Evolutionary conservation across 495 filamentous ascomycete genomes (phyloP).

Genomic region (Hyaloscypha finlandica): DNA sequence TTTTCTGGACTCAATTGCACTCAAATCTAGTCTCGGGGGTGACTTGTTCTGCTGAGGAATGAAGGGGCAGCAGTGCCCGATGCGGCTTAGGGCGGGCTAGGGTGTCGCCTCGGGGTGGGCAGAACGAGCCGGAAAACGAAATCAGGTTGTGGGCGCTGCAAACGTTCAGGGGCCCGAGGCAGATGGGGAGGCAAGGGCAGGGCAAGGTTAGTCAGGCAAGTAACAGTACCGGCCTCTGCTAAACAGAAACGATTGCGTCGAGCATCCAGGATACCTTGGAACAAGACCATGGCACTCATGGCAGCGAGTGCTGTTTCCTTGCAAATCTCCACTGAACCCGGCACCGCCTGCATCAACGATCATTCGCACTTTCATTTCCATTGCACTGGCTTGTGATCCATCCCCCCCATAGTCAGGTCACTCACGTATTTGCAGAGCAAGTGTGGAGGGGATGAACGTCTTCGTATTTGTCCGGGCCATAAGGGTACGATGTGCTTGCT

Average conservation of each 20-base stretch:
- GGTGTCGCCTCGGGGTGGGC: background rate
- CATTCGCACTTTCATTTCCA: background rate
- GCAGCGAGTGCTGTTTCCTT: slow-evolving; percentile 3
- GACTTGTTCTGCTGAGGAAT: slow-evolving; percentile 9
- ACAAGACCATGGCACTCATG: background rate
- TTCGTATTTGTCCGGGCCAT: background rate
- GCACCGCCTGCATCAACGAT: background rate
- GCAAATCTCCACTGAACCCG: background rate
- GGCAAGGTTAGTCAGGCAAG: too few relatives aligned
- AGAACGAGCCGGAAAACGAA: background rate
- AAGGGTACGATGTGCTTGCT: background rate
- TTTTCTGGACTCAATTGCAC: background rate
- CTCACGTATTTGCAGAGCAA: too few relatives aligned
- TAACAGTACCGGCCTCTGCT: slow-evolving; percentile 1
- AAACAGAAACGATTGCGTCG: background rate
- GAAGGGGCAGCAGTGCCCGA: slow-evolving; percentile 10
- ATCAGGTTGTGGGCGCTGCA: background rate
- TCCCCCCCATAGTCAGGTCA: too few relatives aligned
- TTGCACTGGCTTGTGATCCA: background rate
- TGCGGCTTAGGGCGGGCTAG: background rate
- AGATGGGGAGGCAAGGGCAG: too few relatives aligned
- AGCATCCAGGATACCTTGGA: slow-evolving; percentile 4
- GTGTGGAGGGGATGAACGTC: background rate
- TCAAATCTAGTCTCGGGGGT: slow-evolving; percentile 15
- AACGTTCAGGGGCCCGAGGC: background rate